phyloP scores from a whole-genome alignment of 176 grass and related monocot species.

The Juncus inflexus region DNA sequence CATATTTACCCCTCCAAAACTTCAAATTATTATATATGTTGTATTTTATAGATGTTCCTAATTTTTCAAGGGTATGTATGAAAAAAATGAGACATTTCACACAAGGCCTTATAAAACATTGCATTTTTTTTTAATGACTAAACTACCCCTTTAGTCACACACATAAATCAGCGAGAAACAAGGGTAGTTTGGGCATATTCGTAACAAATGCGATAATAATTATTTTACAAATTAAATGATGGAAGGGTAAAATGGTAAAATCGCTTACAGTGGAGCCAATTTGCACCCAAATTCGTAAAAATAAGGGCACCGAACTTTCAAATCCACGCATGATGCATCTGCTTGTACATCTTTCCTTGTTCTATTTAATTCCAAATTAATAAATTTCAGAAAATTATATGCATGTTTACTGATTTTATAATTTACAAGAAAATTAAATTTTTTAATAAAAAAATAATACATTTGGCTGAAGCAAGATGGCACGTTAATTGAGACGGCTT shows the following conservation, averaged over 20 bases:
- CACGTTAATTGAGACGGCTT: slow-evolving; percentile 57
- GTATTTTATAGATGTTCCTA: background rate
- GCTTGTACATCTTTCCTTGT: slow-evolving; percentile 87
- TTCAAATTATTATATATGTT: background rate
- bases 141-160: too few relatives aligned
- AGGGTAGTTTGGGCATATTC: background rate
- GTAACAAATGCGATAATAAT: background rate
- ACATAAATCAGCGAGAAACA: too few relatives aligned
- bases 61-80: background rate
- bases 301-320: slow-evolving; percentile 67
- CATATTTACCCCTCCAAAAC: background rate
- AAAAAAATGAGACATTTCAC: too few relatives aligned
- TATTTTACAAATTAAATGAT: background rate
- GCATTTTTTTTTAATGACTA: too few relatives aligned
- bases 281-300: slow-evolving; percentile 95
- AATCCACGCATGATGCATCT: slow-evolving; percentile 91
- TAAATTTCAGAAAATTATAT: slow-evolving; percentile 1
- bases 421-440: slow-evolving; percentile 3
- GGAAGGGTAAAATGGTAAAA: background rate
- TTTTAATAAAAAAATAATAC: slow-evolving; percentile 30
- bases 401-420: background rate
- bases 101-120: too few relatives aligned
- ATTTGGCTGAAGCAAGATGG: slow-evolving; percentile 74
- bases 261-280: slow-evolving; percentile 72
- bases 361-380: slow-evolving; percentile 38